These are phyloP conservation scores for Xylaria telfairii DNA, from an alignment of 495 filamentous ascomycete species.

Conservation along the genomic window DNA sequence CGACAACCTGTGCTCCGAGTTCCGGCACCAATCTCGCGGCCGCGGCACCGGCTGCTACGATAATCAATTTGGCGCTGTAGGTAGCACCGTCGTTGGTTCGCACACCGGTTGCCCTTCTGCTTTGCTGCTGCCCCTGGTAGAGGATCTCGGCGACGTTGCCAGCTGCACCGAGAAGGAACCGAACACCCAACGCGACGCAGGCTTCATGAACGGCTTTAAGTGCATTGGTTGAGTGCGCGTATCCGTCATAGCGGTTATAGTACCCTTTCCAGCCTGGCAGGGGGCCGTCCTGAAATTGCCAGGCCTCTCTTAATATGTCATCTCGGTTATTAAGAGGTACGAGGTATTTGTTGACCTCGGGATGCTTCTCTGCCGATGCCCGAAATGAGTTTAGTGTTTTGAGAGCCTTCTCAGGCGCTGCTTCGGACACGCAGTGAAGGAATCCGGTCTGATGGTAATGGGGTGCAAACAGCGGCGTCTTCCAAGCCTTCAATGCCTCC, in stretches of 20 bases:
- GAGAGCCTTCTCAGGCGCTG: slow-evolving; percentile 55
- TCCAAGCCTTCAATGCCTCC: slow-evolving; percentile 38
- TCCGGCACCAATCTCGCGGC: slow-evolving; percentile 34
- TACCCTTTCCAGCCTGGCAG: slow-evolving; percentile 62
- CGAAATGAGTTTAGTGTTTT: slow-evolving; percentile 27
- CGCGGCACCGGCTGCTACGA: slow-evolving; percentile 37
- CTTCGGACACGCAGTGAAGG: slow-evolving; percentile 55
- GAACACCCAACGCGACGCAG: slow-evolving; percentile 40
- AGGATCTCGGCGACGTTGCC: slow-evolving; percentile 22
- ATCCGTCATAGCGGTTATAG: slow-evolving; percentile 60
- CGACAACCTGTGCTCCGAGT: slow-evolving; percentile 48
- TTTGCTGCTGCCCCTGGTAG: background rate
- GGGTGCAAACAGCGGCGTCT: slow-evolving; percentile 53
- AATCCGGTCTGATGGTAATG: slow-evolving; percentile 63
- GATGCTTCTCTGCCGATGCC: slow-evolving; percentile 43
- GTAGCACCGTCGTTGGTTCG: slow-evolving; percentile 19
- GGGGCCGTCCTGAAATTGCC: slow-evolving; percentile 50
- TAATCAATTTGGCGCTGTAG: slow-evolving; percentile 25
- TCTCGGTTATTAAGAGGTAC: slow-evolving; percentile 39
- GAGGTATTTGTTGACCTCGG: slow-evolving; percentile 45
- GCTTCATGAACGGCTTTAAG: slow-evolving; percentile 35
- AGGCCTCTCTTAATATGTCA: slow-evolving; percentile 49
- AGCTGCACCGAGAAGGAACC: slow-evolving; percentile 37
- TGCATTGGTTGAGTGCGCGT: slow-evolving; percentile 58
- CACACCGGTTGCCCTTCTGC: slow-evolving; percentile 15